A percentile compares a stretch with the other conserved stretches of the same genome.
These are phyloP conservation scores for Vigna angularis DNA, from an alignment of 306 rosid species.

Conservation along the genomic window DNA sequence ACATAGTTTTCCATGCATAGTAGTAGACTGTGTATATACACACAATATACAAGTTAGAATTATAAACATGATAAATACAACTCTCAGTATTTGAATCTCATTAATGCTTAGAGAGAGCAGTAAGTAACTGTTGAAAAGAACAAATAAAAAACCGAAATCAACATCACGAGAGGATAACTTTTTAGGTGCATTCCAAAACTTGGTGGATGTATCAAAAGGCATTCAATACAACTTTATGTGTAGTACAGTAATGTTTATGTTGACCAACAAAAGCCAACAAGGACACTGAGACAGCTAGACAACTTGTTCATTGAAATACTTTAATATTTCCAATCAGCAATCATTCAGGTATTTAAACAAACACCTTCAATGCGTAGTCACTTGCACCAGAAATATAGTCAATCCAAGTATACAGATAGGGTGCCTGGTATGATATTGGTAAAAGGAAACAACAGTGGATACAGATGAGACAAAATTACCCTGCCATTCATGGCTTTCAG, in stretches of 20 bases:
- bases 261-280: neutral
- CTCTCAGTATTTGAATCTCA: neutral
- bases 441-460: neutral
- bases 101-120: neutral
- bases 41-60: neutral
- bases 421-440: neutral
- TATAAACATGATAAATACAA: neutral
- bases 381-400: neutral
- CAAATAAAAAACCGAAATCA: too few species aligned
- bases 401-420: neutral
- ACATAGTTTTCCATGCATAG: conserved; percentile 6
- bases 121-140: neutral
- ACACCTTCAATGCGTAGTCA: conserved; percentile 28
- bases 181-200: too few species aligned
- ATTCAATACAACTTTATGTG: neutral
- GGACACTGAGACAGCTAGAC: neutral
- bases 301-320: neutral
- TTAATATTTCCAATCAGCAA: neutral
- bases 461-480: conserved; percentile 50
- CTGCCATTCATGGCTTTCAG: conserved; percentile 75
- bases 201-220: neutral
- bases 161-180: too few species aligned
- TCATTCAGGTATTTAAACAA: conserved; percentile 39
- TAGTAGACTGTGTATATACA: too few species aligned
- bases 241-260: neutral